Conservation (phyloP, 225 moss, liverwort and hornwort genomes). For the Polytrichum commune region DNA sequence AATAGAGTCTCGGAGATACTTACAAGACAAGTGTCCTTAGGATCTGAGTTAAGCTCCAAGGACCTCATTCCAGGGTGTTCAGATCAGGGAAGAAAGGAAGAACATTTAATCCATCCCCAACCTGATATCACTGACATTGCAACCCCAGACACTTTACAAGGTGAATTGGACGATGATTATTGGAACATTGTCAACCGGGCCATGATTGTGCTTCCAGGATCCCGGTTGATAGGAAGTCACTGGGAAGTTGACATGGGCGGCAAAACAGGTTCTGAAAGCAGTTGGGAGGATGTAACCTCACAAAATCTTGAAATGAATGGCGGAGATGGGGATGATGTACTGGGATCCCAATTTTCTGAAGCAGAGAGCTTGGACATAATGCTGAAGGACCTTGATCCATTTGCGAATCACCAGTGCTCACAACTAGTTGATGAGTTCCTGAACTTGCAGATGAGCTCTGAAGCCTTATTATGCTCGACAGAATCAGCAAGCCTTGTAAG, state of each 20-base stretch:
- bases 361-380: slow-evolving; percentile 39
- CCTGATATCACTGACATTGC: background rate
- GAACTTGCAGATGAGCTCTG: slow-evolving; percentile 29
- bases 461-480: slow-evolving; percentile 3
- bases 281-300: slow-evolving; percentile 37
- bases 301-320: slow-evolving; percentile 3
- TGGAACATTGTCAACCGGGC: background rate
- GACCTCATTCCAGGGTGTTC: background rate
- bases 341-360: slow-evolving; percentile 29
- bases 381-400: slow-evolving; percentile 36
- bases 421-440: slow-evolving; percentile 23
- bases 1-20: too few relatives aligned
- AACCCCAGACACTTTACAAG: background rate
- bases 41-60: background rate
- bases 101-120: slow-evolving; percentile 1
- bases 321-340: slow-evolving; percentile 26
- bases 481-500: slow-evolving; percentile 13
- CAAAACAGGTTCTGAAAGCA: slow-evolving; percentile 34
- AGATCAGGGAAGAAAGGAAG: background rate
- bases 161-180: slow-evolving; percentile 9
- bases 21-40: background rate
- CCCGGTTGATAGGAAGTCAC: background rate
- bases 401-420: slow-evolving; percentile 28
- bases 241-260: slow-evolving; percentile 14
- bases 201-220: background rate